Percentiles rank a stretch among this genome's conserved stretches.
Evolutionary conservation across 495 filamentous ascomycete genomes (phyloP).

Genomic region (Lasiosphaeria miniovina): DNA sequence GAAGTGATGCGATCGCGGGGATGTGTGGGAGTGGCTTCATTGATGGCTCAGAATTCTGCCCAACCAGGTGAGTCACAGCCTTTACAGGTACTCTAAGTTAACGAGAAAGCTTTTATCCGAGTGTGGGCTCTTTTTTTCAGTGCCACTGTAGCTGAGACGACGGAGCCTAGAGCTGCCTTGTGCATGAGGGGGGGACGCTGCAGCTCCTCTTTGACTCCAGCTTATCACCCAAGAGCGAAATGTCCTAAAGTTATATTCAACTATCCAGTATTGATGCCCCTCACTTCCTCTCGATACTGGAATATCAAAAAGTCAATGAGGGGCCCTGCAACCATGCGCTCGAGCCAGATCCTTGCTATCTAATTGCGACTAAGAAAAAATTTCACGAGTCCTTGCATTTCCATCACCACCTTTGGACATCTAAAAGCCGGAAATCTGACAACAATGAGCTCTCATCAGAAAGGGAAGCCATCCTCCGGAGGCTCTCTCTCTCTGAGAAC

Average conservation of each 20-base stretch:
- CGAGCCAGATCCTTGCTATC: neutral
- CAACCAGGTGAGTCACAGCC: constrained; percentile 30
- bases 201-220: neutral
- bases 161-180: neutral
- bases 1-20: constrained; percentile 22
- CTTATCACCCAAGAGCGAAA: neutral
- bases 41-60: constrained; percentile 17
- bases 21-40: constrained; percentile 25
- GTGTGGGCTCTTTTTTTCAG: neutral
- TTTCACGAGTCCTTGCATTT: constrained; percentile 7
- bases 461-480: constrained; percentile 13
- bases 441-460: constrained; percentile 20
- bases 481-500: constrained; percentile 30
- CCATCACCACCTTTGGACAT: constrained; percentile 2
- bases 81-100: constrained; percentile 6
- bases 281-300: neutral
- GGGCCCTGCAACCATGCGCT: neutral
- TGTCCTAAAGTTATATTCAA: neutral
- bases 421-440: neutral
- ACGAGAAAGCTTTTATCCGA: constrained; percentile 5
- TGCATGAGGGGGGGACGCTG: neutral
- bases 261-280: neutral
- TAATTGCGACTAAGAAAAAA: constrained; percentile 4
- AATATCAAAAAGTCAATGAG: neutral
- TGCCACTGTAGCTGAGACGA: neutral